These are phyloP conservation scores for Simplicillium aogashimaense DNA, from an alignment of 2,329 filamentous ascomycete species.

Conservation along the genomic window DNA sequence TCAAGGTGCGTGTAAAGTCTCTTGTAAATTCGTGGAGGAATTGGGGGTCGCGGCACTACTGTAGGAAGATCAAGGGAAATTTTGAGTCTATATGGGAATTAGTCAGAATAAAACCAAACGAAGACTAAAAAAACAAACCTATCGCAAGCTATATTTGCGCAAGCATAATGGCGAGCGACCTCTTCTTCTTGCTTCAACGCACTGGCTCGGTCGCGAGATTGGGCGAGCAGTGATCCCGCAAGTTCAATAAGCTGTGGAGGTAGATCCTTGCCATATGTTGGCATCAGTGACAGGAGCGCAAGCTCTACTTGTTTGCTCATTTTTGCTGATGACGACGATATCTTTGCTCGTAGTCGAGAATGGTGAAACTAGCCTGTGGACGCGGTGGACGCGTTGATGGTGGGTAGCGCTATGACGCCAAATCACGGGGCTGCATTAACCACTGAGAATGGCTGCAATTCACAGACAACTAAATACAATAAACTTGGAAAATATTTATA, in stretches of 20 bases:
- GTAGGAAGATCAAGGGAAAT: conserved; percentile 66
- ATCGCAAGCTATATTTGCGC: conserved; percentile 83
- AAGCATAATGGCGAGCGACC: conserved; percentile 73
- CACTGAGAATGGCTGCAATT: too few species aligned
- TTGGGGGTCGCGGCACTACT: conserved; percentile 66
- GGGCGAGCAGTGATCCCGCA: conserved; percentile 64
- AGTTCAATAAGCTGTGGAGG: conserved; percentile 62
- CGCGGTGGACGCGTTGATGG: too few species aligned
- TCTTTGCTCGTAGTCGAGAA: too few species aligned
- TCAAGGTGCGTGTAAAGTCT: conserved; percentile 76
- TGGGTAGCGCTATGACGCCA: too few species aligned
- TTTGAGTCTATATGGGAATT: conserved; percentile 50
- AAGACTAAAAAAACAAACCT: conserved; percentile 37
- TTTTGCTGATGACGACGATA: conserved; percentile 4
- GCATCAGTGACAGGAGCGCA: conserved; percentile 62
- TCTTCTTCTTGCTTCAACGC: conserved; percentile 80
- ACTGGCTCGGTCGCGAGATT: conserved; percentile 68
- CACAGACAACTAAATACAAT: too few species aligned
- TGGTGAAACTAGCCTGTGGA: too few species aligned
- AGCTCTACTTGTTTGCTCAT: conserved; percentile 73
- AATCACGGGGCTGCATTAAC: too few species aligned
- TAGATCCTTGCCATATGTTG: conserved; percentile 57
- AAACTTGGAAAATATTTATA: too few species aligned
- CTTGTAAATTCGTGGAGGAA: conserved; percentile 72
- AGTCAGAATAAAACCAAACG: neutral